These are phyloP conservation scores for Arthrobotrys musiformis DNA, from an alignment of 2,329 filamentous ascomycete species.

Conservation along the genomic window DNA sequence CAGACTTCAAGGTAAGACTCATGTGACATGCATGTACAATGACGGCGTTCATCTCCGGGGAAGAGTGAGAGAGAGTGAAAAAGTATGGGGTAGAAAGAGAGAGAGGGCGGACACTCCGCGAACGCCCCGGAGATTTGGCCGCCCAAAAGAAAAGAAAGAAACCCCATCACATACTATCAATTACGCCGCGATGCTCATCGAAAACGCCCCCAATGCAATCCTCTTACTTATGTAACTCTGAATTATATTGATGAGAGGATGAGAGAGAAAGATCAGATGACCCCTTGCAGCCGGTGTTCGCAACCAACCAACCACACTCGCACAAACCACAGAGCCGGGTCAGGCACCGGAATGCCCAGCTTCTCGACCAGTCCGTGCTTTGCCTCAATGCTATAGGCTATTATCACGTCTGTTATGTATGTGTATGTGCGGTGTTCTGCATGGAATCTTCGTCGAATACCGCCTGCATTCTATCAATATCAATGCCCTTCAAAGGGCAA, in stretches of 20 bases:
- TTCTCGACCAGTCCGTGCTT: background rate
- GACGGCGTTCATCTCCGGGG: background rate
- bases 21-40: background rate
- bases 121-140: conserved; percentile 32
- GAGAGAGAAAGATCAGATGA: conserved; percentile 42
- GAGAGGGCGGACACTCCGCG: conserved; percentile 42
- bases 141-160: no score
- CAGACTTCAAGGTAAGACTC: background rate
- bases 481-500: no score
- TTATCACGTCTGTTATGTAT: background rate
- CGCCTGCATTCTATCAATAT: conserved; percentile 35
- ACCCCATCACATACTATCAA: conserved; percentile 9
- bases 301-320: no score
- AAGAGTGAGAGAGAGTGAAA: background rate
- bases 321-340: conserved; percentile 29
- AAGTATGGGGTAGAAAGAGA: background rate
- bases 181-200: conserved; percentile 2
- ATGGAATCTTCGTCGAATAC: conserved; percentile 11
- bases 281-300: conserved; percentile 34
- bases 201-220: background rate
- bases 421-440: background rate
- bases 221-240: no score
- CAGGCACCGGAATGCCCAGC: conserved; percentile 45
- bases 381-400: background rate
- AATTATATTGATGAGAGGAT: background rate